phyloP scores from a whole-genome alignment of 441 rosid species.

The Erodium trifolium region DNA sequence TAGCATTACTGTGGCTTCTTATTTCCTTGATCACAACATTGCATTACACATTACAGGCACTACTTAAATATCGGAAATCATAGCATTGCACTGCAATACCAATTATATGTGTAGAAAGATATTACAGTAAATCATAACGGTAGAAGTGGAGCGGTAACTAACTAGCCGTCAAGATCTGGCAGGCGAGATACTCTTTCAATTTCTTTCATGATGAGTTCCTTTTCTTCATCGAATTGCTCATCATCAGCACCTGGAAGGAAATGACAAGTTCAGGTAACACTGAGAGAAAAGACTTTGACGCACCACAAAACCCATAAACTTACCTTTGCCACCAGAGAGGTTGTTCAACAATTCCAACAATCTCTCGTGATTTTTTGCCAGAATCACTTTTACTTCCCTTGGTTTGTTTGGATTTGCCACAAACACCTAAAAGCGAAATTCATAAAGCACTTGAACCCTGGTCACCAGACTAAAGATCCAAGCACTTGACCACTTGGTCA shows the following conservation, averaged over 20 bases:
- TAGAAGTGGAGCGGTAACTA: not conserved
- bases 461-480: too few species aligned
- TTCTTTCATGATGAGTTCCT: constrained; percentile 81
- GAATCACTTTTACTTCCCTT: constrained; percentile 65
- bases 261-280: not conserved
- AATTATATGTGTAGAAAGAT: too few species aligned
- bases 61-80: not conserved
- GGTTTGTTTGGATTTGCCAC: constrained; percentile 98
- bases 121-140: not conserved
- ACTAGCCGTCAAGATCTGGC: constrained; percentile 30
- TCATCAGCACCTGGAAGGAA: constrained; percentile 57
- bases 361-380: constrained; percentile 73
- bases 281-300: not conserved
- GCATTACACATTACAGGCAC: too few species aligned
- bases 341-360: constrained; percentile 58
- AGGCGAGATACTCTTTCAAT: constrained; percentile 50
- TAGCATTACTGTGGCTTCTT: too few species aligned
- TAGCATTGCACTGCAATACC: not conserved
- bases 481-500: too few species aligned
- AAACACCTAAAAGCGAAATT: constrained; percentile 47
- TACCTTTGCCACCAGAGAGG: constrained; percentile 81
- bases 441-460: not conserved
- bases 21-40: too few species aligned
- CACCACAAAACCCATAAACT: not conserved
- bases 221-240: constrained; percentile 91